Percentiles rank a stretch among this genome's conserved stretches.
Evolutionary conservation across 2,329 filamentous ascomycete genomes (phyloP).

Genomic region (Arthroderma sp.): DNA sequence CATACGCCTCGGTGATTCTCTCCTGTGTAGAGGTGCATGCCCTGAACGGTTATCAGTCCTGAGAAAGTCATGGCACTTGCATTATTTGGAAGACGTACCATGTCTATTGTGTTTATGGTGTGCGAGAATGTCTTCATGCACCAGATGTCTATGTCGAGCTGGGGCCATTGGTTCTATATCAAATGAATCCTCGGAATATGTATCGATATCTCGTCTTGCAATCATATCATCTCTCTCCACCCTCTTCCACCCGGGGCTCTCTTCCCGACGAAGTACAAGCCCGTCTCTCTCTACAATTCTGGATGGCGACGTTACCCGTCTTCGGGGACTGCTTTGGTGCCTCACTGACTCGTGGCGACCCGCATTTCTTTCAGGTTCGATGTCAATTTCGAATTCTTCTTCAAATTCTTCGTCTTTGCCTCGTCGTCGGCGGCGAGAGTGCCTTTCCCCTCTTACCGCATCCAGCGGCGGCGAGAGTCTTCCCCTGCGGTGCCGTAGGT

Average conservation of each 20-base stretch:
- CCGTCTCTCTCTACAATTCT: conserved; percentile 14
- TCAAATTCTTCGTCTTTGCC: conserved; percentile 9
- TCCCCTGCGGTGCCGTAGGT: background rate
- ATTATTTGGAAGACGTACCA: conserved; percentile 41
- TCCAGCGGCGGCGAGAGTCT: background rate
- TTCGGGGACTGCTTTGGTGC: conserved; percentile 8
- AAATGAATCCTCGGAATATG: conserved; percentile 31
- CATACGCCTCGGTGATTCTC: conserved; percentile 22
- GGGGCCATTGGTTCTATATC: conserved; percentile 44
- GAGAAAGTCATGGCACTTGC: background rate
- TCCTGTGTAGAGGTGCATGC: conserved; percentile 20
- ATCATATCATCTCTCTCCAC: conserved; percentile 26
- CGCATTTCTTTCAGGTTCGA: conserved; percentile 11
- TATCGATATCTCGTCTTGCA: conserved; percentile 24
- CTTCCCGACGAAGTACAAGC: conserved; percentile 19
- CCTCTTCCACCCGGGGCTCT: conserved; percentile 15
- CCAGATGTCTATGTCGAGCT: conserved; percentile 58
- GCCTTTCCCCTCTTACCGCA: background rate
- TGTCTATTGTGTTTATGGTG: conserved; percentile 81
- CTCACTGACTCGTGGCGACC: background rate
- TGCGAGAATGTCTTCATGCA: conserved; percentile 80
- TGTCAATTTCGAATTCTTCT: conserved; percentile 11
- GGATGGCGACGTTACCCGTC: conserved; percentile 1
- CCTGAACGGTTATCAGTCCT: conserved; percentile 14
- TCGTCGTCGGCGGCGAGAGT: conserved; percentile 1